Base-by-base conservation (phyloP, 306 rosid genomes). In the Quercus bicolor region DNA sequence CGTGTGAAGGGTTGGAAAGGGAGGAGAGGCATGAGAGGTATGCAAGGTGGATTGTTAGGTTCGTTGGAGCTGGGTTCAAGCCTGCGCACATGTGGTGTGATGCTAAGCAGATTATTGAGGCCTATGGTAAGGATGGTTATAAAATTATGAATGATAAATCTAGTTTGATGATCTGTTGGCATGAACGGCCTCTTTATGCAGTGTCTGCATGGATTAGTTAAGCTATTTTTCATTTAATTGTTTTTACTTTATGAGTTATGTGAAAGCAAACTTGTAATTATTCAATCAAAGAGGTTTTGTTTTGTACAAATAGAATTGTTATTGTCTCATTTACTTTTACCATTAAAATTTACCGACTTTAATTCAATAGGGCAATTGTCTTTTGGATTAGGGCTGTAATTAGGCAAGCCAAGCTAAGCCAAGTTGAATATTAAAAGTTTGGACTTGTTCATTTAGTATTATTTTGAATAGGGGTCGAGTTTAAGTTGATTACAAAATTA, bases 1-100 rank as follows among this genome's bases (percentile, higher is more conserved):
- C 77, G 28, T 52, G 76, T 56, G 84, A 80, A 9, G 79, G 87
- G 13, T 14, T 73, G 73, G 82, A 80, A 56, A 80, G 79, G 60
- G 73, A 3, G 31, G 82, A 73, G 59, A 80, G 70, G 69, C 79
- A 80, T 12, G 74, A 76, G 76, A 84, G 78, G 28, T 73, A 55
- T 73, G 84, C 45, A 48, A 51, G 65, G 72, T 72, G 81, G 79
- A 20, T 76, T 61, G 77, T 37, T 31, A 29, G 76, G 79, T 80
- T 84, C 11, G 52, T 69, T 6, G 4, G 66, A 31, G 84, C 33
- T 4, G 78, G 81, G 72, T 83, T 83, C 55, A 78, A 43, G 61
- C 83, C 86, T 9, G 74, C 60, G 7, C 68, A 76, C 13, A 15
- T 78, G 72, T 82, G 82, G 79, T 45, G 37, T 37, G 59, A 56